Evolutionary conservation across 805 yeast genomes (phyloP).

Genomic region (Yamadazyma tumulicola): DNA sequence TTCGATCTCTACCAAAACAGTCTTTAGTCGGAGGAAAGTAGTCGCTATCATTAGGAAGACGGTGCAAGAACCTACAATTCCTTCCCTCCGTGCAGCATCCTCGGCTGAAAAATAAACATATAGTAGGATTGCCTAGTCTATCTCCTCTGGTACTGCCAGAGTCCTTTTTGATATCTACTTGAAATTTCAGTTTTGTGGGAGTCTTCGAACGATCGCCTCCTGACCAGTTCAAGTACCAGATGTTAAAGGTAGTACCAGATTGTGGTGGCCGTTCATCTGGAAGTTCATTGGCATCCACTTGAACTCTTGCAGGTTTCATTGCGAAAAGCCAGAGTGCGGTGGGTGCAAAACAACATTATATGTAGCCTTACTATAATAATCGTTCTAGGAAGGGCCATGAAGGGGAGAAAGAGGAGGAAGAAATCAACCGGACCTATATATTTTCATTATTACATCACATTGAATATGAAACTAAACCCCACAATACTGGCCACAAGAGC

Average conservation of each 20-base stretch:
- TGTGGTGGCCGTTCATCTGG: constrained; percentile 70
- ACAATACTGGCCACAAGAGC: constrained; percentile 33
- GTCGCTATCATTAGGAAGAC: constrained; percentile 66
- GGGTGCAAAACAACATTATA: no score
- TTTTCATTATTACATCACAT: constrained; percentile 16
- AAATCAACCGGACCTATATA: no score
- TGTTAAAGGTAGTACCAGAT: constrained; percentile 74
- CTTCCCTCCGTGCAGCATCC: constrained; percentile 83
- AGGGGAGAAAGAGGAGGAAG: no score
- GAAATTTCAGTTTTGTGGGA: constrained; percentile 51
- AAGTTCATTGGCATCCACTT: constrained; percentile 59
- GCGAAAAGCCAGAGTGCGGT: no score
- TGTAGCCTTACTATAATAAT: no score
- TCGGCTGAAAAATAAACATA: constrained; percentile 83
- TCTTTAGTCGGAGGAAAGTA: constrained; percentile 62
- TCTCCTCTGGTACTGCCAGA: constrained; percentile 76
- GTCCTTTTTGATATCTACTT: constrained; percentile 60
- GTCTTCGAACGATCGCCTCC: constrained; percentile 55
- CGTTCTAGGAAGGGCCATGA: no score
- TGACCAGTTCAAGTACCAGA: constrained; percentile 90
- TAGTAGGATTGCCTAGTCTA: constrained; percentile 30
- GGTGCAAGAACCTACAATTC: constrained; percentile 72
- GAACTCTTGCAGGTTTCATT: constrained; percentile 60
- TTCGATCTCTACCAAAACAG: constrained; percentile 91
- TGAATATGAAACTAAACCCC: constrained; percentile 33